Conservation (phyloP, 768 basidiomycete genomes). For the Pleurotus platypus region DNA sequence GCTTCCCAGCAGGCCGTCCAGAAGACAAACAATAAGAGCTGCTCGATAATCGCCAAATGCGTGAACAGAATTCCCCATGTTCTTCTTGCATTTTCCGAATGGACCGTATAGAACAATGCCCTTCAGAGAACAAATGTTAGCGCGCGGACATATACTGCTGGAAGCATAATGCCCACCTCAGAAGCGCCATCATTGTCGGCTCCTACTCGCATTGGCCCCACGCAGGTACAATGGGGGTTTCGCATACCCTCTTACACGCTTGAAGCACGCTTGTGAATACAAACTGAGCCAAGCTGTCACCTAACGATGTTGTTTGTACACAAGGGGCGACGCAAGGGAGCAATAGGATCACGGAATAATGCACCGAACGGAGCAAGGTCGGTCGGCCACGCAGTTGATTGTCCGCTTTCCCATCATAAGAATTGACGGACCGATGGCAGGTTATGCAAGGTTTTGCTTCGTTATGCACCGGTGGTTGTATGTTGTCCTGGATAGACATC, state of each 20-base stretch:
- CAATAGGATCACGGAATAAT: background rate
- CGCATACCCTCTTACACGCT: background rate
- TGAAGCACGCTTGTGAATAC: constrained; percentile 2
- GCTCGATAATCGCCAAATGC: background rate
- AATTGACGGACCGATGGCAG: no score
- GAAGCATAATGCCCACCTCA: background rate
- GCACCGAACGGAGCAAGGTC: background rate
- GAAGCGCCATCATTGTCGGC: background rate
- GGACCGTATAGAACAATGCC: background rate
- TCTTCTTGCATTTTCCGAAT: background rate
- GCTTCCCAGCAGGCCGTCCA: constrained; percentile 4
- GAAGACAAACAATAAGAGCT: constrained; percentile 1
- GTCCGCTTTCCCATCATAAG: background rate
- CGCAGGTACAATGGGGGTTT: background rate
- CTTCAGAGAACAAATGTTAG: constrained; percentile 1
- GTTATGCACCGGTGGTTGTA: no score
- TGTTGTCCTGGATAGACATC: no score
- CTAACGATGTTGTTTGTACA: background rate
- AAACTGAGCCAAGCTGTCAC: constrained; percentile 7
- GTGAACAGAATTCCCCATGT: background rate
- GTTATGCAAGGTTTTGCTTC: no score
- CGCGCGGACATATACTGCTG: background rate
- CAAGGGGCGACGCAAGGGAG: background rate
- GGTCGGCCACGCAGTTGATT: background rate
- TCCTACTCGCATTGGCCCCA: background rate